A percentile compares a stretch with the other conserved stretches of the same genome.
Evolutionary conservation across 306 rosid species (phyloP).

Genomic region (Medicago ruthenica): DNA sequence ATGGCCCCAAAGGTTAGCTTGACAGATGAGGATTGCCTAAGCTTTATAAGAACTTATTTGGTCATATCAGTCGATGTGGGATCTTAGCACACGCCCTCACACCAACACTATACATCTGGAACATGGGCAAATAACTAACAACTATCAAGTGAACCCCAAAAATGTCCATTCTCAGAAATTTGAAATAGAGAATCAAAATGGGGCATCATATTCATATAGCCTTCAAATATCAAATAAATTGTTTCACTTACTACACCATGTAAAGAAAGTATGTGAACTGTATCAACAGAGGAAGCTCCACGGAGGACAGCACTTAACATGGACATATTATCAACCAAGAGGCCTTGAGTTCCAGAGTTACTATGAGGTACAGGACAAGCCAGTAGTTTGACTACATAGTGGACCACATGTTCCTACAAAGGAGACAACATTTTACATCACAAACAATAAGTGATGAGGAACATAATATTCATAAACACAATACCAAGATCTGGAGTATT

Average conservation of each 20-base stretch:
- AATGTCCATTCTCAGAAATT: background rate
- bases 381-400: constrained; percentile 70
- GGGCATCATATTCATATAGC: constrained; percentile 21
- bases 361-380: constrained; percentile 58
- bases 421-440: constrained; percentile 33
- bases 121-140: constrained; percentile 12
- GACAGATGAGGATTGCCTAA: background rate
- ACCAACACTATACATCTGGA: background rate
- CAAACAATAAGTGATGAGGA: constrained; percentile 31
- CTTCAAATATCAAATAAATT: constrained; percentile 21
- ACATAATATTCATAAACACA: constrained; percentile 27
- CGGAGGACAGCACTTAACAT: constrained; percentile 69
- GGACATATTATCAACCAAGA: constrained; percentile 62
- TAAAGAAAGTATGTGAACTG: constrained; percentile 75
- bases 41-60: constrained; percentile 5
- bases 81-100: constrained; percentile 10
- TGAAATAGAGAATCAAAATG: constrained; percentile 25
- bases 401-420: constrained; percentile 81
- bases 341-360: constrained; percentile 59
- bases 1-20: background rate
- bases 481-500: constrained; percentile 29
- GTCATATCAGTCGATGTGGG: background rate
- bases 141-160: constrained; percentile 32
- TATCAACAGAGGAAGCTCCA: constrained; percentile 65
- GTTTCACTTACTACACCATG: constrained; percentile 72